Percentiles rank a stretch among this genome's conserved stretches.
phyloP scores from a whole-genome alignment of 179 eudicot genomes.

The Nepenthes alata region DNA sequence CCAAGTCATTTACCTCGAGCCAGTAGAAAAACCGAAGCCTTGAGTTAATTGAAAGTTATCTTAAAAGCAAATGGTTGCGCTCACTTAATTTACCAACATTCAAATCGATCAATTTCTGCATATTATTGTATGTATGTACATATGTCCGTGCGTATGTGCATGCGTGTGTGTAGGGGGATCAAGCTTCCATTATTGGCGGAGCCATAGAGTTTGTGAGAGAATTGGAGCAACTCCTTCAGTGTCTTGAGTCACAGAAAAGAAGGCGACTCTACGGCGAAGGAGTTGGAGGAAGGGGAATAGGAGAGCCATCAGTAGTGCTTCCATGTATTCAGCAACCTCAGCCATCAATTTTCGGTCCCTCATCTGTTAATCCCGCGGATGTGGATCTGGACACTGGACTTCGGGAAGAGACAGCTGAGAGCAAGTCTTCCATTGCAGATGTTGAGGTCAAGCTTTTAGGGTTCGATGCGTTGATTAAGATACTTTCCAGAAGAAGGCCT shows the following conservation, averaged over 20 bases:
- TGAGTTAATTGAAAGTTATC: too few relatives aligned
- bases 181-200: slow-evolving; percentile 93
- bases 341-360: neutral
- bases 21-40: too few relatives aligned
- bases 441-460: slow-evolving; percentile 82
- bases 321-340: slow-evolving; percentile 22
- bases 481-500: slow-evolving; percentile 67
- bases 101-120: neutral
- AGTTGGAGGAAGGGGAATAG: slow-evolving; percentile 18
- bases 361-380: neutral
- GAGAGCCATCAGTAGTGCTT: slow-evolving; percentile 25
- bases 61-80: too few relatives aligned
- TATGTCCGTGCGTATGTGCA: neutral
- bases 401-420: slow-evolving; percentile 62
- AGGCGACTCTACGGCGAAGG: slow-evolving; percentile 64
- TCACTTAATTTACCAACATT: too few relatives aligned
- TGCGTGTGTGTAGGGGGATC: slow-evolving; percentile 60
- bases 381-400: neutral
- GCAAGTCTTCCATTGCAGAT: slow-evolving; percentile 71
- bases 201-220: slow-evolving; percentile 94
- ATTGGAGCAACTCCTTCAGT: slow-evolving; percentile 82
- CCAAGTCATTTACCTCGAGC: too few relatives aligned
- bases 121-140: neutral
- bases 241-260: slow-evolving; percentile 84
- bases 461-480: slow-evolving; percentile 76